Evolutionary conservation across 352 stramenopile genomes (phyloP), one percentile per base, ranked within the genome.

Genomic region (Phytophthora idaei): DNA sequence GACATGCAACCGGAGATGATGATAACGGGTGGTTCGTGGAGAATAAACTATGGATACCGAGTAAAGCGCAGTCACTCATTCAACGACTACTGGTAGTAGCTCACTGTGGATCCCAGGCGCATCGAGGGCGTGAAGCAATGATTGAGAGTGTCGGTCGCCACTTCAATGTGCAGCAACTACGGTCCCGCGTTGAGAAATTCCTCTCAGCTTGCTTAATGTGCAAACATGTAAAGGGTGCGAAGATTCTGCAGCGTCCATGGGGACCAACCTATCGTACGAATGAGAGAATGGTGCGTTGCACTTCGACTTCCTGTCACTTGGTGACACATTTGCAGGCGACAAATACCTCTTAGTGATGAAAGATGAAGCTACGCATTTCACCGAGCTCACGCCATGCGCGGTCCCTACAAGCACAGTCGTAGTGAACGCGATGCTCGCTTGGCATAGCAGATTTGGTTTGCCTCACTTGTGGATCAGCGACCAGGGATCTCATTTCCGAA

Each of bases 271-370:
- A 37, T 27, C 14, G 31, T 12, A 53, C 42, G 14, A 61, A 61
- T 46, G 28, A 61, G n/a, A 14, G 44, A 4, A 61, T 54, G 44
- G 42, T 9, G 55, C 42, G 2, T 15, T 61, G 11, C 29, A 61
- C 37, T 61, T 52, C 11, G 55, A 61, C 4, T 61, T 47, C 14
- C 21, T 61, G 2, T 61, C 55, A 4, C 31, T 53, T 14, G 55
- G 55, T 7, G 55, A 61, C 2, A 46, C n/a, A 46, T 54, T 61
- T 54, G 39, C 3, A 41, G 36, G 53, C 11, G 53, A 51, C 14
- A 5, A 8, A 12, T 60, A 51, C 36, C 4, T 57, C 1, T 7
- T 45, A 5, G 39, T 45, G 3, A 9, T 45, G 8, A 45, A 45
- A 15, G 39, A 45, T 21, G 21, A 21, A 21, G 21, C 21, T 21